Conservation (phyloP, 306 rosid species). For the Vicia sativa region DNA sequence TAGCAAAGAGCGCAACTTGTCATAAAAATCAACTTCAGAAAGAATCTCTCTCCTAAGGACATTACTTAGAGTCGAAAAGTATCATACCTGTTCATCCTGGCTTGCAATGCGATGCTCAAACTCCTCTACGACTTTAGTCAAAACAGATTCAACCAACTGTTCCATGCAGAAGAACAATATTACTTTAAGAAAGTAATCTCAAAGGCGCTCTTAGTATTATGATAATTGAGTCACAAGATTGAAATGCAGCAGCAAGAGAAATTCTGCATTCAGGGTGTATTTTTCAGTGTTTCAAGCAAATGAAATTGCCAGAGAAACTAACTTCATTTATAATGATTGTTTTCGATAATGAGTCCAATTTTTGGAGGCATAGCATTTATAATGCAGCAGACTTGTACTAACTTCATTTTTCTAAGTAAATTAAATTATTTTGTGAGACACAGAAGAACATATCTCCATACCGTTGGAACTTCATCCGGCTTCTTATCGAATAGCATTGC, state of each 20-base stretch:
- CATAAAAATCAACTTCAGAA: constrained; percentile 23
- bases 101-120: constrained; percentile 73
- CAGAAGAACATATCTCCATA: constrained; percentile 39
- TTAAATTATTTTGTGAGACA: constrained; percentile 23
- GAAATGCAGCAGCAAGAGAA: constrained; percentile 26
- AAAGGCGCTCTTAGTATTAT: constrained; percentile 28
- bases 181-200: constrained; percentile 25
- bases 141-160: constrained; percentile 87
- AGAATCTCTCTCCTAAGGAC: neutral
- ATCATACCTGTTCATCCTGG: constrained; percentile 66
- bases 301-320: neutral
- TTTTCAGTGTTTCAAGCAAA: constrained; percentile 18
- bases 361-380: constrained; percentile 15
- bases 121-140: constrained; percentile 85
- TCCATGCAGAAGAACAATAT: constrained; percentile 46
- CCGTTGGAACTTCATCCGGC: constrained; percentile 93
- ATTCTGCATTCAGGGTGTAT: constrained; percentile 32
- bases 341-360: neutral
- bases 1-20: constrained; percentile 27
- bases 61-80: constrained; percentile 20
- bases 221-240: constrained; percentile 17
- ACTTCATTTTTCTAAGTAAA: too few relatives aligned
- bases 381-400: too few relatives aligned
- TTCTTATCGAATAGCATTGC: constrained; percentile 74
- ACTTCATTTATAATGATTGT: neutral